A percentile compares a stretch with the other conserved stretches of the same genome.
These are phyloP conservation scores for Citrullus amarus DNA, from an alignment of 306 rosid species.

Conservation along the genomic window DNA sequence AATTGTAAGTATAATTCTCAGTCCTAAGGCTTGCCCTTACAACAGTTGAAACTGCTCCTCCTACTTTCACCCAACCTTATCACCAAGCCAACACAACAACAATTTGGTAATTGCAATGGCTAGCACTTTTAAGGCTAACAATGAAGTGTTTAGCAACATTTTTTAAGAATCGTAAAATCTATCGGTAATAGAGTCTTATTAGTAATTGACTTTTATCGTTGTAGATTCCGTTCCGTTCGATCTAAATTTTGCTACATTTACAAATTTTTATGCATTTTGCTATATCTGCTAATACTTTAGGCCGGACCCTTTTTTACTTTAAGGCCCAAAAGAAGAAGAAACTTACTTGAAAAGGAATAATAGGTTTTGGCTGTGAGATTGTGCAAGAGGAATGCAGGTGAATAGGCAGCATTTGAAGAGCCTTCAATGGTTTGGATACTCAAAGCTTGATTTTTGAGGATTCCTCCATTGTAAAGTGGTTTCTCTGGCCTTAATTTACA, in stretches of 20 bases:
- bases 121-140: too few relatives aligned
- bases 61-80: slow-evolving; percentile 66
- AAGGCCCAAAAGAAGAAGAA: background rate
- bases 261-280: too few relatives aligned
- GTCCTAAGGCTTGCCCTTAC: slow-evolving; percentile 47
- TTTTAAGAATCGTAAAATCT: too few relatives aligned
- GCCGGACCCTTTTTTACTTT: background rate
- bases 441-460: slow-evolving; percentile 17
- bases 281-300: too few relatives aligned
- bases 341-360: slow-evolving; percentile 62
- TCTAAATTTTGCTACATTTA: too few relatives aligned
- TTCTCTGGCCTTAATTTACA: slow-evolving; percentile 50
- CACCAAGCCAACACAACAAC: background rate
- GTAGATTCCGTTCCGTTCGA: too few relatives aligned
- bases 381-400: slow-evolving; percentile 31
- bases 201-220: too few relatives aligned
- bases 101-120: too few relatives aligned
- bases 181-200: too few relatives aligned
- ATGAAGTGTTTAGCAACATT: too few relatives aligned
- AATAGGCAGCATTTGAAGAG: slow-evolving; percentile 5
- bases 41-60: slow-evolving; percentile 33
- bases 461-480: slow-evolving; percentile 66
- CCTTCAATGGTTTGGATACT: background rate
- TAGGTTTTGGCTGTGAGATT: slow-evolving; percentile 43
- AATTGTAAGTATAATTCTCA: slow-evolving; percentile 23